Evolutionary conservation across 441 rosid genomes (phyloP).

Genomic region (Erysimum cheiri): DNA sequence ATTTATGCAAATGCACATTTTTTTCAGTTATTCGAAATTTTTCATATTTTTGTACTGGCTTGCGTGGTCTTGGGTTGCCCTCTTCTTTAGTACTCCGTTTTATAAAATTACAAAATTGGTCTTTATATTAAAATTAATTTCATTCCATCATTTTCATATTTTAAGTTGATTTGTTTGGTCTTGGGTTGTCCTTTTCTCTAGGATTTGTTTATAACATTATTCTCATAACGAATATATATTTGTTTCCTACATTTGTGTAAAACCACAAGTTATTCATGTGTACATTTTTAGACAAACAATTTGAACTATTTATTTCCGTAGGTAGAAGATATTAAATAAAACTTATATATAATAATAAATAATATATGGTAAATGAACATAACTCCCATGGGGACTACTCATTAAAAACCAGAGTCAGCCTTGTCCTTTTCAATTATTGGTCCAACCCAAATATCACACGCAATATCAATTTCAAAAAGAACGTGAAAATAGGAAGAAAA

Average conservation of each 20-base stretch:
- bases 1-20: background rate
- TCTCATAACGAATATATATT: background rate
- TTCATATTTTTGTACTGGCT: too few relatives aligned
- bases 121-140: background rate
- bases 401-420: slow-evolving; percentile 31
- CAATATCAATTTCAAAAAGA: background rate
- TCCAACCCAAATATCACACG: slow-evolving; percentile 26
- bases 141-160: slow-evolving; percentile 9
- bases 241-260: slow-evolving; percentile 17
- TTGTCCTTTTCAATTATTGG: slow-evolving; percentile 36
- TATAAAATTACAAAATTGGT: background rate
- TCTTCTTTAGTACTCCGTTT: slow-evolving; percentile 14
- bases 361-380: slow-evolving; percentile 15
- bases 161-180: background rate
- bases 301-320: slow-evolving; percentile 5
- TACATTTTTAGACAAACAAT: slow-evolving; percentile 37
- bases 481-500: background rate
- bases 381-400: slow-evolving; percentile 35
- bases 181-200: slow-evolving; percentile 21
- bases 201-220: background rate
- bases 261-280: background rate
- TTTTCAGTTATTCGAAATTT: background rate
- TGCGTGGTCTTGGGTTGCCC: slow-evolving; percentile 28
- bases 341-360: background rate
- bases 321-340: background rate